Conservation (phyloP, 805 yeast species). For the Brettanomyces sp. region DNA sequence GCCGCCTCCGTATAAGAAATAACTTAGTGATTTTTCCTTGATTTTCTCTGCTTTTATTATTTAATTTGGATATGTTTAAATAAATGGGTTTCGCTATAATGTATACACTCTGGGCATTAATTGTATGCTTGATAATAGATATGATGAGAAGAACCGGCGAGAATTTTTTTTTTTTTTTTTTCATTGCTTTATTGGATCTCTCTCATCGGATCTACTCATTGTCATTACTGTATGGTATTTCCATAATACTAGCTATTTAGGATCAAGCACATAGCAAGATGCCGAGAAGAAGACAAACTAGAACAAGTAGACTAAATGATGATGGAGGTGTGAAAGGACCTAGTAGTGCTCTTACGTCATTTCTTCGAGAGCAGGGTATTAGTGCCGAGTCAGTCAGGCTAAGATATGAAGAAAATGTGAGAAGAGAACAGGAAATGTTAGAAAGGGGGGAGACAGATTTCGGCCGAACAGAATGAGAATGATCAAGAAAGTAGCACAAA, state of each 20-base stretch:
- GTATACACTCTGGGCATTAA: too few species aligned
- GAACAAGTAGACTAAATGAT: slow-evolving; percentile 2
- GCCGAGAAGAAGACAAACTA: slow-evolving; percentile 18
- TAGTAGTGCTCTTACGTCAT: slow-evolving; percentile 85
- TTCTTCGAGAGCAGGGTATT: slow-evolving; percentile 82
- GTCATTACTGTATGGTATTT: too few species aligned
- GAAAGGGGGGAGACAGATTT: slow-evolving; percentile 11
- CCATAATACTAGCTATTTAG: too few species aligned
- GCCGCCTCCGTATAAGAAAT: neutral
- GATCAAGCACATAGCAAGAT: slow-evolving; percentile 4
- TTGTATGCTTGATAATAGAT: too few species aligned
- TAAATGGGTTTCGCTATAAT: too few species aligned
- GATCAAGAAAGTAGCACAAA: slow-evolving; percentile 9
- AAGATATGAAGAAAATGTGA: slow-evolving; percentile 22
- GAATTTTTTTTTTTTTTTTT: neutral
- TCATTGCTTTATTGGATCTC: neutral
- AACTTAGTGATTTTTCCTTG: neutral
- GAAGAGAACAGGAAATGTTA: slow-evolving; percentile 28
- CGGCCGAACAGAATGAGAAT: slow-evolving; percentile 11
- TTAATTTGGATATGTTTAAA: too few species aligned
- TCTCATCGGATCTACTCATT: too few species aligned
- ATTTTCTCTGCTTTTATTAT: neutral
- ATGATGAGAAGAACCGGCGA: too few species aligned
- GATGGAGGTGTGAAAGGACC: slow-evolving; percentile 39
- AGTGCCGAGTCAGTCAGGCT: slow-evolving; percentile 67